phyloP scores from a whole-genome alignment of 257 asterid species.

The Craterostigma plantagineum region DNA sequence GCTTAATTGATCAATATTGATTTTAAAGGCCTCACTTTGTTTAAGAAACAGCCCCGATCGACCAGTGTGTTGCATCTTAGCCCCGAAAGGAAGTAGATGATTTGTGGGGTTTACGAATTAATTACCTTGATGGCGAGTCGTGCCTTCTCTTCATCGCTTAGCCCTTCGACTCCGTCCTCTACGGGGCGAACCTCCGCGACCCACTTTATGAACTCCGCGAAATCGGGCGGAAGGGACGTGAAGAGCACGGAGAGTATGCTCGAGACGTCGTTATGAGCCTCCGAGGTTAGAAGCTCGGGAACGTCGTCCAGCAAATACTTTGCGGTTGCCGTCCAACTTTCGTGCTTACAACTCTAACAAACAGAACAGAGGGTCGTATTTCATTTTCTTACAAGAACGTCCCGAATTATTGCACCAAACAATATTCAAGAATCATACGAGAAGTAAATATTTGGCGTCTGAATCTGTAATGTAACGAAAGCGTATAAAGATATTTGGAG shows the following conservation, averaged over 20 bases:
- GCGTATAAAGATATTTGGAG: too few relatives aligned
- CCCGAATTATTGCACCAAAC: too few relatives aligned
- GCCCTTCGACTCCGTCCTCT: conserved; percentile 46
- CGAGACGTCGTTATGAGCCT: conserved; percentile 31
- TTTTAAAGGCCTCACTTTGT: too few relatives aligned
- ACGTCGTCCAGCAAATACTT: conserved; percentile 76
- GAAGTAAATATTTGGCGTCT: too few relatives aligned
- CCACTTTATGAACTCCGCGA: conserved; percentile 78
- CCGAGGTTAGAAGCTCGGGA: conserved; percentile 48
- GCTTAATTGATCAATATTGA: too few relatives aligned
- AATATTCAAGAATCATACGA: too few relatives aligned
- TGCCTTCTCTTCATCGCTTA: conserved; percentile 79
- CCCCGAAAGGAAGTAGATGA: too few relatives aligned
- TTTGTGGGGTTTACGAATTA: not conserved
- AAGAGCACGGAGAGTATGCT: conserved; percentile 43
- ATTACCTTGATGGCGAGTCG: conserved; percentile 74
- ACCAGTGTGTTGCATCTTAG: too few relatives aligned
- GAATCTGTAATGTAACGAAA: too few relatives aligned
- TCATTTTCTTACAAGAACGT: conserved; percentile 1
- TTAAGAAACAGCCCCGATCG: too few relatives aligned
- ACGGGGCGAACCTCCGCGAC: conserved; percentile 70
- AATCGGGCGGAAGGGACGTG: conserved; percentile 61
- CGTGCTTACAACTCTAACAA: conserved; percentile 86
- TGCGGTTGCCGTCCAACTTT: conserved; percentile 73
- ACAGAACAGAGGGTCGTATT: conserved; percentile 9